Evolutionary conservation across 2,329 filamentous ascomycete genomes (phyloP), one percentile per base, ranked within the genome.

Genomic region (Aspergillus ibericus): DNA sequence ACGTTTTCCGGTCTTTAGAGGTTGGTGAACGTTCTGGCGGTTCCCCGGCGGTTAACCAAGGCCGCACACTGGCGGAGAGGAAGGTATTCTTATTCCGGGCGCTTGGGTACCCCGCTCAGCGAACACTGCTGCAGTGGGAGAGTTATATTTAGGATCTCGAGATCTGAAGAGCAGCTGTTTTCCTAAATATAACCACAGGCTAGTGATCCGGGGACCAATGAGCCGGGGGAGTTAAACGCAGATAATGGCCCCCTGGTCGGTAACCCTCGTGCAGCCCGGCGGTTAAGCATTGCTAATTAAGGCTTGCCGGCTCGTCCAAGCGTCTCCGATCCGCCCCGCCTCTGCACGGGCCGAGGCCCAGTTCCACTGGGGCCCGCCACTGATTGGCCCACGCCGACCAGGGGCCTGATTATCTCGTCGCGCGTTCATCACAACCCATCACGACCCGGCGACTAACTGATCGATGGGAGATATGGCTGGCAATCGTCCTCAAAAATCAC

Each of bases 241-340:
- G 53, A 20, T 55, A 55, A 55, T 55, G 22, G 18, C 32, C 32
- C 20, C 42, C 40, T 16, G 10, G 18, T 20, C 10, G 22, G 22
- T 20, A 38, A 58, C 18, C 20, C 32, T 22, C 40, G 20, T 56
- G 48, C 49, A 61, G 18, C 53, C 49, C 48, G 59, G 59, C 53
- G 59, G 59, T 59, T 56, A 61, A 56, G 25, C 50, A 51, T 59
- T 61, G 46, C 59, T 61, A 61, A 61, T 61, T 61, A 61, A 57
- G 59, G 59, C 22, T 50, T 34, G 35, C 20, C 42, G 22, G 20
- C 16, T 27, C 54, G 32, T 35, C 49, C 35, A 48, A 53, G 36
- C 54, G 50, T 56, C 29, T 42, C 35, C 25, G 49, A 51, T 59
- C 22, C 46, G 29, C 48, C 46, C 53, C 59, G 32, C 36, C 35